Conservation (phyloP, 192 early-diverging fungal species). For the Coemansia sp. region DNA sequence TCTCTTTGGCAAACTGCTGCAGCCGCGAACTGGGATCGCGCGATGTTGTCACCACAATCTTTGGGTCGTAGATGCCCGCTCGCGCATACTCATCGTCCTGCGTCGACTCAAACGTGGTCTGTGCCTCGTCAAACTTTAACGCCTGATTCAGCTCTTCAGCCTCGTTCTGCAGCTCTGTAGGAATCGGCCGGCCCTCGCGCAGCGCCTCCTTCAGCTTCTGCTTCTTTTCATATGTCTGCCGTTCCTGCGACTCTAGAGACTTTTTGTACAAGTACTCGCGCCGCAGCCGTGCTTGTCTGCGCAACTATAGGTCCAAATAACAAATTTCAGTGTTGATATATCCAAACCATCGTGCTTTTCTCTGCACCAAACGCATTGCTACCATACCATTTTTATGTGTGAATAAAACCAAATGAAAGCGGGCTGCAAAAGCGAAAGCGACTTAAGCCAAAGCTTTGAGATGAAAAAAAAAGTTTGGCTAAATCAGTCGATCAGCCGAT, state of each 20-base stretch:
- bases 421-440: too few species aligned
- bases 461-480: slow-evolving; percentile 1
- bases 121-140: slow-evolving; percentile 86
- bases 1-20: slow-evolving; percentile 96
- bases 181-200: slow-evolving; percentile 82
- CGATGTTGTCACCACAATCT: slow-evolving; percentile 95
- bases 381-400: background rate
- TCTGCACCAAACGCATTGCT: background rate
- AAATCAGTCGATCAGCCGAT: background rate
- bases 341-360: background rate
- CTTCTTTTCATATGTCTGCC: slow-evolving; percentile 89
- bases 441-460: background rate
- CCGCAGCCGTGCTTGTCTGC: slow-evolving; percentile 83
- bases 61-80: slow-evolving; percentile 91
- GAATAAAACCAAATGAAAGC: background rate
- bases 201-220: slow-evolving; percentile 91
- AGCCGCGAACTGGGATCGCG: slow-evolving; percentile 90
- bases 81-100: slow-evolving; percentile 97
- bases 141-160: slow-evolving; percentile 72
- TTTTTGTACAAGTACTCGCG: slow-evolving; percentile 97
- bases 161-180: slow-evolving; percentile 82
- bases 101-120: slow-evolving; percentile 69
- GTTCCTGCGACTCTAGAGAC: slow-evolving; percentile 90
- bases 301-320: slow-evolving; percentile 40
- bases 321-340: background rate